Evolutionary conservation across 768 basidiomycete species (phyloP).

Genomic region (Chiua virens): DNA sequence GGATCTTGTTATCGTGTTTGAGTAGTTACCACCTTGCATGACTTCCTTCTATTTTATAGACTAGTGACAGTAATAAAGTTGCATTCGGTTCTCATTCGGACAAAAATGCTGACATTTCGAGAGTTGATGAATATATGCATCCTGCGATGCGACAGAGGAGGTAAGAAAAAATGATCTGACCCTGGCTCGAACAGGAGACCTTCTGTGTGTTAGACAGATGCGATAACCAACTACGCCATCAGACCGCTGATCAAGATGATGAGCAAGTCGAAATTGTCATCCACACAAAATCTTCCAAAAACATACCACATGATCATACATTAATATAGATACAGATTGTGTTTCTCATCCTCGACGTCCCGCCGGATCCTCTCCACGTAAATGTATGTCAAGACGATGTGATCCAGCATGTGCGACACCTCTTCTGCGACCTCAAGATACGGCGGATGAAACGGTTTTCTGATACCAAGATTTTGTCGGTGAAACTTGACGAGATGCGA

Average conservation of each 20-base stretch:
- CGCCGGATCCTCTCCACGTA: constrained; percentile 31
- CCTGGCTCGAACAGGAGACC: constrained; percentile 26
- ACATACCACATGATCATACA: no score
- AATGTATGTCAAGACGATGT: constrained; percentile 34
- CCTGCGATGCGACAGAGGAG: no score
- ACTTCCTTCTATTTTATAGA: background rate
- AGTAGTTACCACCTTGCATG: constrained; percentile 6
- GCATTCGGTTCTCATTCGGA: no score
- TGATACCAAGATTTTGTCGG: constrained; percentile 15
- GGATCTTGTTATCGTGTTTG: constrained; percentile 37
- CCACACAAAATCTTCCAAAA: no score
- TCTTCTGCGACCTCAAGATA: constrained; percentile 28
- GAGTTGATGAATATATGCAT: no score
- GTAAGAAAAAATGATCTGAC: constrained; percentile 12
- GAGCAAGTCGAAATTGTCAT: no score
- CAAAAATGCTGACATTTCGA: no score
- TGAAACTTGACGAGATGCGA: constrained; percentile 17
- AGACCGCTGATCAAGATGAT: constrained; percentile 10
- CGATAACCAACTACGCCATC: constrained; percentile 84
- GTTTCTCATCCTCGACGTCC: constrained; percentile 19
- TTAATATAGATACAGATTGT: background rate
- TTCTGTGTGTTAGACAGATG: constrained; percentile 75
- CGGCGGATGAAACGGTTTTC: constrained; percentile 17
- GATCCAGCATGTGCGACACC: constrained; percentile 29
- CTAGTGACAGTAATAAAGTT: no score